These are phyloP conservation scores for Dichotomocladium elegans DNA, from an alignment of 371 early-diverging fungal genomes.

Conservation along the genomic window DNA sequence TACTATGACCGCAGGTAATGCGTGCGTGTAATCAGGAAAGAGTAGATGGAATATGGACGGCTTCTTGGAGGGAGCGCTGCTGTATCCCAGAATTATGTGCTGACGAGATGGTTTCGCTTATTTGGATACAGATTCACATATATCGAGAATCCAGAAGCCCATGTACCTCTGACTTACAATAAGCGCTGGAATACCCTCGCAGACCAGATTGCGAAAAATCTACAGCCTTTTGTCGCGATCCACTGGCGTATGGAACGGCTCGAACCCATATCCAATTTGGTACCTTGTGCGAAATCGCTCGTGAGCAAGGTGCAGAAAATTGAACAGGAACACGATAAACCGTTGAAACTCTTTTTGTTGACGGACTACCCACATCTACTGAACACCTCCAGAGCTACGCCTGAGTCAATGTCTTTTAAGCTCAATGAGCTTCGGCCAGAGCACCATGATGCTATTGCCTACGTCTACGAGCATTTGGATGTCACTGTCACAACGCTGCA, in stretches of 20 bases:
- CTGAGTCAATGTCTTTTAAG: constrained; percentile 41
- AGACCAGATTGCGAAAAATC: constrained; percentile 25
- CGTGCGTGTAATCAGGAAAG: no score
- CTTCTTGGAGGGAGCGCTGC: no score
- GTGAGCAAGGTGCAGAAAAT: constrained; percentile 20
- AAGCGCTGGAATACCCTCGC: constrained; percentile 26
- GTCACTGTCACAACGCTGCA: constrained; percentile 23
- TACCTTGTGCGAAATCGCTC: constrained; percentile 35
- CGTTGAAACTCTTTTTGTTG: constrained; percentile 26
- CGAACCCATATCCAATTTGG: constrained; percentile 32
- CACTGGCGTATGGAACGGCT: constrained; percentile 54
- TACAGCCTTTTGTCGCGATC: constrained; percentile 43
- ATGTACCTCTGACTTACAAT: constrained; percentile 31
- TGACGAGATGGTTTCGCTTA: background rate
- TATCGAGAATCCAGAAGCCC: constrained; percentile 22
- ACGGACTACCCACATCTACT: constrained; percentile 48
- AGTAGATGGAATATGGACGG: no score
- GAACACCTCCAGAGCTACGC: constrained; percentile 22
- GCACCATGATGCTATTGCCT: constrained; percentile 38
- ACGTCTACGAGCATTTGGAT: constrained; percentile 30
- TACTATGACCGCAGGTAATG: constrained; percentile 37
- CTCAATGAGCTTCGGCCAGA: constrained; percentile 20
- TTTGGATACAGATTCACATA: constrained; percentile 23
- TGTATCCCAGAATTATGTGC: no score
- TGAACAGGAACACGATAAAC: constrained; percentile 1